These are phyloP conservation scores for Podila verticillata DNA, from an alignment of 192 early-diverging fungal species.

Conservation along the genomic window DNA sequence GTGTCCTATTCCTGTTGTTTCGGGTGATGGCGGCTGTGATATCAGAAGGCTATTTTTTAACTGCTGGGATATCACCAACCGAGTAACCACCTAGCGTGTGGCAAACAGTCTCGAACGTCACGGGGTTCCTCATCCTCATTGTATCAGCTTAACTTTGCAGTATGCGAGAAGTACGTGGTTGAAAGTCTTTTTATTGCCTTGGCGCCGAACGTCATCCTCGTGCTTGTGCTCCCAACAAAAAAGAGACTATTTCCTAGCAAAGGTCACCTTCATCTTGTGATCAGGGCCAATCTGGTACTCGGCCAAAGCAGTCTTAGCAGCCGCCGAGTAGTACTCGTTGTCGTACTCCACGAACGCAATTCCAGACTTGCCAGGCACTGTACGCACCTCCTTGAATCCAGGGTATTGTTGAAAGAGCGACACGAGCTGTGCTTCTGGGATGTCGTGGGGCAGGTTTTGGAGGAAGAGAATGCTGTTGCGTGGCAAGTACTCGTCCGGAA, in stretches of 20 bases:
- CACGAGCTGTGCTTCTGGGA: conserved; percentile 68
- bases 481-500: conserved; percentile 80
- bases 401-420: conserved; percentile 84
- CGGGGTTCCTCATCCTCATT: too few species aligned
- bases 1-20: too few species aligned
- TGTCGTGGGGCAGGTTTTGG: conserved; percentile 83
- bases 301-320: conserved; percentile 79
- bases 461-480: conserved; percentile 96
- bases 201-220: too few species aligned
- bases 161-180: too few species aligned
- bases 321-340: conserved; percentile 80
- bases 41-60: too few species aligned
- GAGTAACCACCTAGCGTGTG: too few species aligned
- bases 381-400: conserved; percentile 96
- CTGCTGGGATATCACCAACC: too few species aligned
- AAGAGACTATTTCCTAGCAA: conserved; percentile 75
- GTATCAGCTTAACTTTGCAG: too few species aligned
- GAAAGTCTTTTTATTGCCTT: too few species aligned
- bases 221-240: background rate
- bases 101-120: too few species aligned
- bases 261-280: conserved; percentile 84
- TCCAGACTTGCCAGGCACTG: conserved; percentile 88
- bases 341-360: conserved; percentile 98
- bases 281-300: conserved; percentile 71
- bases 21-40: too few species aligned